Conservation (phyloP, 176 grass and related monocot species). For the Hordeum marinum region DNA sequence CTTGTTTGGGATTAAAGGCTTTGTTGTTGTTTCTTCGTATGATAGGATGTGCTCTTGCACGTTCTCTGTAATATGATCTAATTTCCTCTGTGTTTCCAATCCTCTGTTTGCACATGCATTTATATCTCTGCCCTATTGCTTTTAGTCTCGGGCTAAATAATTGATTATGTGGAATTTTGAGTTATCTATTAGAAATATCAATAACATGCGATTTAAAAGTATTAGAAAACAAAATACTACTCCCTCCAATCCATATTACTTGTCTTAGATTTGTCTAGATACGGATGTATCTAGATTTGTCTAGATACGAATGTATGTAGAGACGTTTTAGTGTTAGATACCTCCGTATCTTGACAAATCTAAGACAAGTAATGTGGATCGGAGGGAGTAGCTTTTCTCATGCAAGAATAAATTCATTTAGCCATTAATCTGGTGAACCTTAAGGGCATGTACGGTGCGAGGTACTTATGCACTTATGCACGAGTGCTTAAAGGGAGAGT, state of each 20-base stretch:
- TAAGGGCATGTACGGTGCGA: background rate
- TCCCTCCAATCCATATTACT: too few relatives aligned
- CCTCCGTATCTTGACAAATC: too few relatives aligned
- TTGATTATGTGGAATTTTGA: background rate
- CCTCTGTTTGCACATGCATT: constrained; percentile 2
- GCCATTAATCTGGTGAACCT: constrained; percentile 1
- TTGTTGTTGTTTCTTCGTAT: background rate
- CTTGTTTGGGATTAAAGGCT: too few relatives aligned
- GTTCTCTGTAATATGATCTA: background rate
- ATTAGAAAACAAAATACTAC: background rate
- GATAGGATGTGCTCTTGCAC: background rate
- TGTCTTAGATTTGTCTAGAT: too few relatives aligned
- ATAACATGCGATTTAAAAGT: background rate
- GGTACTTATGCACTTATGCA: background rate
- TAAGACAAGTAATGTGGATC: too few relatives aligned
- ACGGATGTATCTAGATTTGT: too few relatives aligned
- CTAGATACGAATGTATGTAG: too few relatives aligned
- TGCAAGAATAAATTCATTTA: background rate
- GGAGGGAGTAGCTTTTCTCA: background rate
- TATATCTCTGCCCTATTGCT: background rate
- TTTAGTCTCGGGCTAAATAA: background rate
- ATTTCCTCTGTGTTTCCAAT: background rate
- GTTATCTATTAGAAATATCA: background rate
- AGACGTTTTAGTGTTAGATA: too few relatives aligned
- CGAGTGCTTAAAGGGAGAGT: background rate